Evolutionary conservation across 495 filamentous ascomycete species (phyloP), one percentile per base, ranked within the genome.

Genomic region (Lophiostoma macrostomum): DNA sequence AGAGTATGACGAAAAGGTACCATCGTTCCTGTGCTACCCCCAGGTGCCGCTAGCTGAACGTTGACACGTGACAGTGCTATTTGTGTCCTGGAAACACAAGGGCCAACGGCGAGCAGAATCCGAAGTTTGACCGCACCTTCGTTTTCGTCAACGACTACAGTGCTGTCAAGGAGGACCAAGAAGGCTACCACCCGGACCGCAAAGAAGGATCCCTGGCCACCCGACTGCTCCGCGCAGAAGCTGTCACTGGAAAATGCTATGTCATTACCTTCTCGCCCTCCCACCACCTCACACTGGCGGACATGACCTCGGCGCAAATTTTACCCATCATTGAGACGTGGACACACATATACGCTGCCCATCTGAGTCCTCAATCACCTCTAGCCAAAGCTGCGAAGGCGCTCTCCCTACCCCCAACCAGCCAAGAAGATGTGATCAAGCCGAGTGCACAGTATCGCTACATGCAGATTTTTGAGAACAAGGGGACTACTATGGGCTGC

Each of bases 381-480:
- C 79, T 91, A 32, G 79, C 75, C 10, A 59, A 71, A 46, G 67
- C 67, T 29, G 71, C 76, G 0, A 61, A 74, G 10, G 61, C 78
- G 1, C 73, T 74, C 3, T 73, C 73, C 5, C 60, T 78, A 23
- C 71, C 76, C 10, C 77, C 84, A 12, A 49, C 67, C 25, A 63
- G 74, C 55, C 74, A 78, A 55, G 58, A 70, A 56, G 53, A 71
- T 64, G 13, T 76, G 61, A 44, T 69, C 14, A 72, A 74, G 27
- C 82, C 90, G 5, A 82, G 79, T 38, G 78, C 86, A 48, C 90
- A 96, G 69, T 89, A 94, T 63, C 81, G 83, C 38, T 97, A 95
- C 70, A 96, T 98, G 91, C 93, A 98, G 70, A 96, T 98, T 58
- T 97, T 98, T 56, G 93, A 98, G 72, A 98, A 98, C 75, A 98